These are phyloP conservation scores for Penicillium cosmopolitanum DNA, from an alignment of 495 filamentous ascomycete species.

Conservation along the genomic window DNA sequence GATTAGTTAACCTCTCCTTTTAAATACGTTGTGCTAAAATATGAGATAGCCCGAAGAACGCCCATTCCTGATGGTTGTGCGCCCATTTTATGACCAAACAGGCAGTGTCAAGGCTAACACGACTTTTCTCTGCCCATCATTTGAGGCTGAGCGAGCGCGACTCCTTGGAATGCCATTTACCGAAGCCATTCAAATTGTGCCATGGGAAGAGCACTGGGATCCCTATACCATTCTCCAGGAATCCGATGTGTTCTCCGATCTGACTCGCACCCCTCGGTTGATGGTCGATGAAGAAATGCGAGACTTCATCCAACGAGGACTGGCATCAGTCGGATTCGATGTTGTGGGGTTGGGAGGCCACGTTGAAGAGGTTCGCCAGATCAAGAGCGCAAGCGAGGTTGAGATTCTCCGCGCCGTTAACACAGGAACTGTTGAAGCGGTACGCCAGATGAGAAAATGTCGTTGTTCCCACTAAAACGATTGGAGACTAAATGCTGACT, in stretches of 20 bases:
- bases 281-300: conserved; percentile 63
- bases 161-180: conserved; percentile 55
- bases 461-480: background rate
- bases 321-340: conserved; percentile 50
- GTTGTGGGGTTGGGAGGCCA: conserved; percentile 47
- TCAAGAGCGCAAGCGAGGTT: conserved; percentile 51
- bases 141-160: conserved; percentile 55
- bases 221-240: conserved; percentile 51
- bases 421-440: conserved; percentile 58
- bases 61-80: conserved; percentile 58
- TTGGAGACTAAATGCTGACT: conserved; percentile 1
- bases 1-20: background rate
- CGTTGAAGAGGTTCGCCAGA: conserved; percentile 55
- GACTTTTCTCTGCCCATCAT: conserved; percentile 54
- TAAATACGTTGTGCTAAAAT: background rate
- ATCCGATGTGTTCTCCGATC: conserved; percentile 31
- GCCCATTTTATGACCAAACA: conserved; percentile 32
- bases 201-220: conserved; percentile 62
- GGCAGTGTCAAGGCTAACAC: conserved; percentile 50
- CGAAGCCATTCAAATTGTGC: conserved; percentile 47
- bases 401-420: conserved; percentile 59
- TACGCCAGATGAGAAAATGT: conserved; percentile 57
- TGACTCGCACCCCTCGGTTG: conserved; percentile 33
- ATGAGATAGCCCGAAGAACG: conserved; percentile 52
- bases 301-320: conserved; percentile 56